Percentiles rank a stretch among this genome's conserved stretches.
Evolutionary conservation across 2,329 filamentous ascomycete genomes (phyloP).

Genomic region (Alternaria sp.): DNA sequence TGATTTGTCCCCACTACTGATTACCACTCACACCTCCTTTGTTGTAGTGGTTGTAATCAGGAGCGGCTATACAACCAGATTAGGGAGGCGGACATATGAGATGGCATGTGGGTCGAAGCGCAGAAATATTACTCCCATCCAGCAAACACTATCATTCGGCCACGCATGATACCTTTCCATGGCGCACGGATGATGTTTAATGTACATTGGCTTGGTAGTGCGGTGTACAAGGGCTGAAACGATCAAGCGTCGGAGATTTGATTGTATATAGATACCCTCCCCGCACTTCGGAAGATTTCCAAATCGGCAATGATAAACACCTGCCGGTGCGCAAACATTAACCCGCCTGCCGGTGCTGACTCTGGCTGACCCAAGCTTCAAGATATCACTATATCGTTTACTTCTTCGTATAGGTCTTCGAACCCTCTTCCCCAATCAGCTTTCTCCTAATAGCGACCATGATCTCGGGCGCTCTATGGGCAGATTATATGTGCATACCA

Average conservation of each 20-base stretch:
- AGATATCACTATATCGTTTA: too few relatives aligned
- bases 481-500: background rate
- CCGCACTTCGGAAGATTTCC: conserved; percentile 13
- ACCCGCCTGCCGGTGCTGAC: background rate
- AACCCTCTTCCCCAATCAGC: too few relatives aligned
- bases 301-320: conserved; percentile 4
- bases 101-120: conserved; percentile 2
- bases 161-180: conserved; percentile 7
- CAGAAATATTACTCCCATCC: conserved; percentile 1
- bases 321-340: background rate
- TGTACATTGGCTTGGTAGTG: conserved; percentile 18
- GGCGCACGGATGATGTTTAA: conserved; percentile 2
- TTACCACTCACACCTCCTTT: background rate
- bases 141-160: background rate
- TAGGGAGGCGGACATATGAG: conserved; percentile 7
- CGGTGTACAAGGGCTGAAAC: conserved; percentile 15
- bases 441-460: background rate
- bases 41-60: background rate
- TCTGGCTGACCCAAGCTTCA: background rate
- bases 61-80: conserved; percentile 2
- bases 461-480: background rate
- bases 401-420: too few relatives aligned
- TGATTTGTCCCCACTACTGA: background rate
- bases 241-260: conserved; percentile 17
- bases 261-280: conserved; percentile 9